Base-by-base conservation (phyloP, 768 basidiomycete genomes). In the Lactifluus piperatus region DNA sequence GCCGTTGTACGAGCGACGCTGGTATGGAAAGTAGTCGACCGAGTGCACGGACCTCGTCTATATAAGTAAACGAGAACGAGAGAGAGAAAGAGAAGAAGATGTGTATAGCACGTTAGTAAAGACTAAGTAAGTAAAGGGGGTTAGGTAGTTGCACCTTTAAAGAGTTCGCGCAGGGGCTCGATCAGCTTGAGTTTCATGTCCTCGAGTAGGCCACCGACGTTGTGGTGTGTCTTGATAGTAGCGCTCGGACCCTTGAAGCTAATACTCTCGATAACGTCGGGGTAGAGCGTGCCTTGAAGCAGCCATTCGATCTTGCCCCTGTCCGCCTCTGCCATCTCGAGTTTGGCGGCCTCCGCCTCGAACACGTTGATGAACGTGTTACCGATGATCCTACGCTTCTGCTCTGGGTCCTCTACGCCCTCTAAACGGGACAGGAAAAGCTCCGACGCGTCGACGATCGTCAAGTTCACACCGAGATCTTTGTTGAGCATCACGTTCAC, bases 161-260 rank as follows among this genome's bases (percentile, higher is more conserved):
- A 99, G 18, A 99, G 79, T 76, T 98, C 97, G 36, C 97, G 81
- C 37, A 99, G 76, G 20, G 97, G 97, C 74, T 99, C 97, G 65
- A 99, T 98, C 51, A 99, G 80, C 76, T 98, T 98, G 67, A 99
- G 81, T 72, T 93, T 97, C 97, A 98, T 99, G 73, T 98, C 88
- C 69, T 88, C 90, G 61, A 97, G 79, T 51, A 99, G 76, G 3
- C 95, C 95, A 29, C 97, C 97, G 64, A 98, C 97, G 65, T 99
- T 99, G 72, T 98, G 97, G 71, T 99, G 97, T 2, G 97, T 98
- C 79, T 99, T 99, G 79, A 99, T 99, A 10, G 95, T 98, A 39
- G 97, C 97, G 64, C 89, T 92, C 0, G 97, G 97, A 2, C 97
- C 97, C 74, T 97, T 98, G 82, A 99, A 99, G 74, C 89, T 92